A percentile compares a stretch with the other conserved stretches of the same genome.
These are phyloP conservation scores for Zelopaecilomyces penicillatus DNA, from an alignment of 2,329 filamentous ascomycete species.

Conservation along the genomic window DNA sequence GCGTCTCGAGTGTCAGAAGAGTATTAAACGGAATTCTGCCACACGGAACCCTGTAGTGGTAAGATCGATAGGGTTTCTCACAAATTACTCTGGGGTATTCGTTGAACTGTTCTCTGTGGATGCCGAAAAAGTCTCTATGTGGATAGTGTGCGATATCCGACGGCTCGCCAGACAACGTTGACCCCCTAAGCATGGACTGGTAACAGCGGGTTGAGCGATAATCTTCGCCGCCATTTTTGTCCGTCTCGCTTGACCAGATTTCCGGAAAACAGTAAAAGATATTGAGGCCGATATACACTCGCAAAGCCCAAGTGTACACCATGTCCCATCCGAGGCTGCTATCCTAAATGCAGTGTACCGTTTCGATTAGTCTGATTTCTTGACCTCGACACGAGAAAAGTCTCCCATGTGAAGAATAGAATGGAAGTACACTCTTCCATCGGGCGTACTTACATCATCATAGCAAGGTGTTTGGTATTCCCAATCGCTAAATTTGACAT, in stretches of 20 bases:
- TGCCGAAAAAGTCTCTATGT: not conserved
- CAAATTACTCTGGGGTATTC: not conserved
- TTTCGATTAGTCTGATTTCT: not conserved
- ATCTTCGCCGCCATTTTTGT: constrained; percentile 3
- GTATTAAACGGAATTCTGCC: not conserved
- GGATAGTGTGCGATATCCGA: not conserved
- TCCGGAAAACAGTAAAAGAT: constrained; percentile 10
- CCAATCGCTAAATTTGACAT: constrained; percentile 6
- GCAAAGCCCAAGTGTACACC: constrained; percentile 11
- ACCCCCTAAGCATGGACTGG: constrained; percentile 2
- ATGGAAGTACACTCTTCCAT: not conserved
- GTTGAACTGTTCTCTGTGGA: not conserved
- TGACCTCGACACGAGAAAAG: too few relatives aligned
- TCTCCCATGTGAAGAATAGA: too few relatives aligned
- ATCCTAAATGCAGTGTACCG: not conserved
- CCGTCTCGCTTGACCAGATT: constrained; percentile 1
- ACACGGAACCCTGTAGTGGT: too few relatives aligned
- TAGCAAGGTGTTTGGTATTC: not conserved
- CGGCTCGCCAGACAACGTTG: not conserved
- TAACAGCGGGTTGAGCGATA: constrained; percentile 10
- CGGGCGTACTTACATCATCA: not conserved
- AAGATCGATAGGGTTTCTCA: not conserved
- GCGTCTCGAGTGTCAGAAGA: not conserved
- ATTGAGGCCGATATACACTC: constrained; percentile 15
- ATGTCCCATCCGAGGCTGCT: constrained; percentile 12